These are phyloP conservation scores for Saccharomyces hybrid DNA, from an alignment of 1,139 yeast genomes.

Conservation along the genomic window DNA sequence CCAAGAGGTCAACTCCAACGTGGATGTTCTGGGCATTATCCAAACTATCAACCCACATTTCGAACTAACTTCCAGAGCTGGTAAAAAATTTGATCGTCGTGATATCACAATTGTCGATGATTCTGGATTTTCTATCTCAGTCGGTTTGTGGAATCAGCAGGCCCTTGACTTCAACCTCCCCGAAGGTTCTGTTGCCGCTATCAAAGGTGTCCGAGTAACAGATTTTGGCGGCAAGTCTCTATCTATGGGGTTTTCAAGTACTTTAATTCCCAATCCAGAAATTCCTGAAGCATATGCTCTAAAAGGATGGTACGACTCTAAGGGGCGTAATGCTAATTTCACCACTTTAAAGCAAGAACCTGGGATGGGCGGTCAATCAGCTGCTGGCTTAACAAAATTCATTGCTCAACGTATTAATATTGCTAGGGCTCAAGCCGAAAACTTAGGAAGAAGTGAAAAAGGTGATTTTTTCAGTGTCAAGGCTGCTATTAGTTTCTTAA, in stretches of 20 bases:
- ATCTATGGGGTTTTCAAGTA: conserved; percentile 72
- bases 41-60: conserved; percentile 66
- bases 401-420: conserved; percentile 54
- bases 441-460: conserved; percentile 63
- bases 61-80: conserved; percentile 87
- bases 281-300: conserved; percentile 77
- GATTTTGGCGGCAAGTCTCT: conserved; percentile 86
- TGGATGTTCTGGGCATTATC: conserved; percentile 84
- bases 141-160: conserved; percentile 86
- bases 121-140: conserved; percentile 62
- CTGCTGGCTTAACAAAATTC: conserved; percentile 23
- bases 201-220: conserved; percentile 82
- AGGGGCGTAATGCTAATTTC: conserved; percentile 58
- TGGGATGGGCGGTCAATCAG: conserved; percentile 26
- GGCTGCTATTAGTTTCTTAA: conserved; percentile 64
- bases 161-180: conserved; percentile 69
- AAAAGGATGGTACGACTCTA: conserved; percentile 91
- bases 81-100: conserved; percentile 86
- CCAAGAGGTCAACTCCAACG: conserved; percentile 60
- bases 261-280: conserved; percentile 75
- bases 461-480: conserved; percentile 72
- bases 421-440: conserved; percentile 56
- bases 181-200: conserved; percentile 80
- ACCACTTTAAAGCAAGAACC: conserved; percentile 47
- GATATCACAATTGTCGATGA: conserved; percentile 83